Conservation (phyloP, 192 early-diverging fungal species). For the Podila clonocystis region DNA sequence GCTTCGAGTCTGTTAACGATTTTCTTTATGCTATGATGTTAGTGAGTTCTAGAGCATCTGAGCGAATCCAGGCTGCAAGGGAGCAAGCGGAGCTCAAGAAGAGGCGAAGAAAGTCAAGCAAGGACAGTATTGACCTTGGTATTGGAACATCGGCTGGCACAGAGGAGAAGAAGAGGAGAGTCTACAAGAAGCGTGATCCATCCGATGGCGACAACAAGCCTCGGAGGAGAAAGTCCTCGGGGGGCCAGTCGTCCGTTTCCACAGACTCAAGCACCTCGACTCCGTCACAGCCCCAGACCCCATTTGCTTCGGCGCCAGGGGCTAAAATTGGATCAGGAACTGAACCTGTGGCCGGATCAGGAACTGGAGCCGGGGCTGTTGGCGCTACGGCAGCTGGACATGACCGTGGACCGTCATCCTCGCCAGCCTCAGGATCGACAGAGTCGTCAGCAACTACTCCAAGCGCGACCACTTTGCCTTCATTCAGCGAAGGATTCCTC, state of each 20-base stretch:
- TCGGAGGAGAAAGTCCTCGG: slow-evolving; percentile 35
- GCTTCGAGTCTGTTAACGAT: background rate
- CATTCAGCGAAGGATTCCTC: slow-evolving; percentile 38
- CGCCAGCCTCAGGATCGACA: background rate
- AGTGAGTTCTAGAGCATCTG: slow-evolving; percentile 16
- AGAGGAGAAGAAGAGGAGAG: slow-evolving; percentile 38
- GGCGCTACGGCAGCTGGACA: background rate
- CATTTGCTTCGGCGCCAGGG: background rate
- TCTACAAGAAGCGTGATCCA: slow-evolving; percentile 20
- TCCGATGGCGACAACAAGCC: slow-evolving; percentile 8
- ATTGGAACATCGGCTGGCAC: background rate
- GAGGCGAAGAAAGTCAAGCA: slow-evolving; percentile 29
- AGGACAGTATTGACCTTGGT: slow-evolving; percentile 9
- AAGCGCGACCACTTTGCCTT: slow-evolving; percentile 13
- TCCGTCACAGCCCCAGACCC: background rate
- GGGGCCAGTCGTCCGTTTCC: slow-evolving; percentile 4
- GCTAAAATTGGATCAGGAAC: background rate
- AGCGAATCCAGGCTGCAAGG: slow-evolving; percentile 11
- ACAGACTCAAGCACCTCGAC: background rate
- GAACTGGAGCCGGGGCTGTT: background rate
- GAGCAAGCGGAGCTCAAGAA: slow-evolving; percentile 23
- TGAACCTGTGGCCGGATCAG: background rate
- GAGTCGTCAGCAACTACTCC: background rate
- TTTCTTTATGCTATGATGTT: background rate
- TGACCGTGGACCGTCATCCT: background rate